Evolutionary conservation across 768 basidiomycete species (phyloP).

Genomic region (Lentinula sp.): DNA sequence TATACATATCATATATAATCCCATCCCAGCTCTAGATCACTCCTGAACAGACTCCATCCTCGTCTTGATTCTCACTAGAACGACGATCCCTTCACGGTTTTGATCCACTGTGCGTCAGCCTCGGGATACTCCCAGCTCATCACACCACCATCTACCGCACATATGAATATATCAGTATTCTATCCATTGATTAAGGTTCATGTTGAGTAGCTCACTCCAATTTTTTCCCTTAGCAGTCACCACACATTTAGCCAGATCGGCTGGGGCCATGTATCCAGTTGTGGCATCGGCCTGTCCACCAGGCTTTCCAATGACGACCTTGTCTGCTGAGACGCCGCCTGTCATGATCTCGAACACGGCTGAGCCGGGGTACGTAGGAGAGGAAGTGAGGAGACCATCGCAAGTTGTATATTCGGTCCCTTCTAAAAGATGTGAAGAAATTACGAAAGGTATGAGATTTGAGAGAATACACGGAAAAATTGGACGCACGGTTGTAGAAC

Average conservation of each 20-base stretch:
- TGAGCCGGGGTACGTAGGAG: slow-evolving; percentile 31
- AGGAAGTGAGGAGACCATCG: slow-evolving; percentile 30
- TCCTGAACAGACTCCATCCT: too few relatives aligned
- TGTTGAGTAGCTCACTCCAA: slow-evolving; percentile 29
- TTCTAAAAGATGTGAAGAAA: slow-evolving; percentile 24
- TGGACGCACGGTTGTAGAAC: slow-evolving; percentile 7
- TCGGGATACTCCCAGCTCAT: slow-evolving; percentile 3
- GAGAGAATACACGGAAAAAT: neutral
- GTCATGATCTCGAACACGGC: slow-evolving; percentile 32
- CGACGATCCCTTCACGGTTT: neutral
- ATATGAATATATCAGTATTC: neutral
- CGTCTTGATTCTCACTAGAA: neutral
- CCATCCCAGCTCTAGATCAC: too few relatives aligned
- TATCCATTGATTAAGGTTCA: neutral
- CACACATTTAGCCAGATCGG: slow-evolving; percentile 39
- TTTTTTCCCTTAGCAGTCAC: slow-evolving; percentile 33
- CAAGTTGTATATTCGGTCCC: slow-evolving; percentile 38
- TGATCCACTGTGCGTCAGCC: neutral
- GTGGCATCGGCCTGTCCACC: slow-evolving; percentile 25
- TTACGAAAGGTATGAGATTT: neutral
- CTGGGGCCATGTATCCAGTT: slow-evolving; percentile 39
- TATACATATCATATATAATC: too few relatives aligned
- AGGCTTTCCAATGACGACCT: slow-evolving; percentile 55
- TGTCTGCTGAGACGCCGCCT: slow-evolving; percentile 33
- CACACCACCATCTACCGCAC: neutral